Evolutionary conservation across 495 filamentous ascomycete genomes (phyloP), one percentile per base, ranked within the genome.

Genomic region (Trichoderma virens): DNA sequence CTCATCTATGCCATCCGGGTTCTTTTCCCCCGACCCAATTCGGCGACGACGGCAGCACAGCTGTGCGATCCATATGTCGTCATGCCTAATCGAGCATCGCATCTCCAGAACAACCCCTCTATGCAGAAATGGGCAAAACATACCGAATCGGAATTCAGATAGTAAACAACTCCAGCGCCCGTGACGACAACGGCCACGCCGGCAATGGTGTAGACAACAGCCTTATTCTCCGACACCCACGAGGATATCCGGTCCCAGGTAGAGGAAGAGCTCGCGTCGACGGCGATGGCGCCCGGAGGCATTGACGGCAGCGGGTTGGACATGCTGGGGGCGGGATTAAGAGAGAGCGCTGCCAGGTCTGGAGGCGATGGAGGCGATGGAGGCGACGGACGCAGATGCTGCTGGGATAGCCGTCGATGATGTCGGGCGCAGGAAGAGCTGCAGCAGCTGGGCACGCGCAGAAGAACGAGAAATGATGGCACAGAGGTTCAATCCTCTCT

Each of bases 151-250:
- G 73, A 72, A 65, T 77, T 83, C 61, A 96, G 79, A 73, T 97
- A 97, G 79, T 98, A 98, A 69, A 93, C 88, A 23, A 89, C 90
- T 68, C 93, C 94, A 30, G 92, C 95, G 66, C 88, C 87, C 31
- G 90, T 93, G 64, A 93, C 90, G 31, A 97, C 91, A 34, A 98
- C 86, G 54, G 92, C 92, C 31, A 96, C 88, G 74, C 93, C 94
- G 64, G 91, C 91, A 77, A 97, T 90, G 67, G 95, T 96, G 76
- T 97, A 98, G 43, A 97, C 94, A 59, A 93, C 80, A 45, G 88
- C 90, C 78, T 97, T 98, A 74, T 98, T 88, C 70, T 98, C 94
- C 0, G 93, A 91, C 28, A 89, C 91, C 92, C 93, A 98, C 75
- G 84, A 89, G 67, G 91, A 89, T 71, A 97, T 76, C 65, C 92